These are phyloP conservation scores for Boletus sp. DNA, from an alignment of 768 basidiomycete species.

Conservation along the genomic window DNA sequence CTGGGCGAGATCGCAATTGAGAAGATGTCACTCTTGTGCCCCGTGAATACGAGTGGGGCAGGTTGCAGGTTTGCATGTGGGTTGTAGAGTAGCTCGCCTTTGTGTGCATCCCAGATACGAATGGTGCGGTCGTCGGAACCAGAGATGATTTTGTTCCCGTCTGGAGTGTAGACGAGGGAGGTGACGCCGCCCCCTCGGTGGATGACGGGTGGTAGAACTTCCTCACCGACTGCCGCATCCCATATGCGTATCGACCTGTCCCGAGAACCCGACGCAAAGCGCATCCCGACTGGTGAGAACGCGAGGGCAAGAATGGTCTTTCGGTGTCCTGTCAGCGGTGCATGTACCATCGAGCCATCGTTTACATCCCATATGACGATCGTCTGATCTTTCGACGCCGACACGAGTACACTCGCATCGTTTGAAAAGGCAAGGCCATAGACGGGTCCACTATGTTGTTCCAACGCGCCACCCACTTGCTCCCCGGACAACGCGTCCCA, in stretches of 20 bases:
- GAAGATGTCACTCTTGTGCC: slow-evolving; percentile 25
- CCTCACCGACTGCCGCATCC: slow-evolving; percentile 24
- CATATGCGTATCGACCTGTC: slow-evolving; percentile 30
- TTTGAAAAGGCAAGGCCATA: slow-evolving; percentile 32
- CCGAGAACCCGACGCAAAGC: slow-evolving; percentile 32
- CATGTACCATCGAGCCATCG: slow-evolving; percentile 13
- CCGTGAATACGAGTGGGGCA: slow-evolving; percentile 14
- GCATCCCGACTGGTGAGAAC: slow-evolving; percentile 27
- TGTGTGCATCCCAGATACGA: slow-evolving; percentile 29
- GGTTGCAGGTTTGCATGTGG: slow-evolving; percentile 4
- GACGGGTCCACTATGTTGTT: slow-evolving; percentile 20
- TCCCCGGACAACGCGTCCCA: slow-evolving; percentile 30
- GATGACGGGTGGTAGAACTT: slow-evolving; percentile 13
- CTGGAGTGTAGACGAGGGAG: slow-evolving; percentile 29
- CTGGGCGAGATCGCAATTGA: slow-evolving; percentile 31
- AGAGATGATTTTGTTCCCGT: slow-evolving; percentile 29
- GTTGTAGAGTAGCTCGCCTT: slow-evolving; percentile 16
- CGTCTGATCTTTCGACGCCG: slow-evolving; percentile 25
- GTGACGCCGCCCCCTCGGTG: slow-evolving; percentile 22
- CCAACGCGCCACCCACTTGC: slow-evolving; percentile 12
- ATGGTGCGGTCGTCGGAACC: slow-evolving; percentile 31
- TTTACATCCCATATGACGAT: slow-evolving; percentile 27
- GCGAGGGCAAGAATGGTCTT: slow-evolving; percentile 29
- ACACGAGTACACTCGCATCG: slow-evolving; percentile 25
- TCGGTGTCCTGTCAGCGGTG: slow-evolving; percentile 22